These are phyloP conservation scores for Chrysoporthe austroafricana DNA, from an alignment of 2,329 filamentous ascomycete genomes.

Conservation along the genomic window DNA sequence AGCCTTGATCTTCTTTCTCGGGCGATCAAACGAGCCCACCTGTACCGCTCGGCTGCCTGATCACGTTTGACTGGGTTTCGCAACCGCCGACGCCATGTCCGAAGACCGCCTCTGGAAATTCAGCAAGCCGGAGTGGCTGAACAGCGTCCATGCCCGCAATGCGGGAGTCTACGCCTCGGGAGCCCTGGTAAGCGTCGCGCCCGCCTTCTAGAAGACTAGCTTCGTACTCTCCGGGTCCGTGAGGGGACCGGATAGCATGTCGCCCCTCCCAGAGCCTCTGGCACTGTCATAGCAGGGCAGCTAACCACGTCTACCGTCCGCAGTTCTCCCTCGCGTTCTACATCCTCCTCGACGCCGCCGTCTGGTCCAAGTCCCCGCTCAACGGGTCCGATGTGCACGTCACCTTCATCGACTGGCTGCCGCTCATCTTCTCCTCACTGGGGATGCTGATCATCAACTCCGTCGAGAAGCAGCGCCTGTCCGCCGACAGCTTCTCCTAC, in stretches of 20 bases:
- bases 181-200: slow-evolving; percentile 55
- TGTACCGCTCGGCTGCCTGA: background rate
- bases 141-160: slow-evolving; percentile 66
- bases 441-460: slow-evolving; percentile 75
- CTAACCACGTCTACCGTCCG: background rate
- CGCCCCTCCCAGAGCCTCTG: too few species aligned
- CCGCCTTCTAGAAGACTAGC: background rate
- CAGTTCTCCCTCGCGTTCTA: slow-evolving; percentile 73
- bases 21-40: background rate
- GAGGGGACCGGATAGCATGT: background rate
- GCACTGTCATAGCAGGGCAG: background rate
- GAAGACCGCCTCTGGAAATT: slow-evolving; percentile 72
- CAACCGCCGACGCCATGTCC: slow-evolving; percentile 49
- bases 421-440: slow-evolving; percentile 67
- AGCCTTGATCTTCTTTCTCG: background rate
- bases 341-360: slow-evolving; percentile 68
- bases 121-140: slow-evolving; percentile 67
- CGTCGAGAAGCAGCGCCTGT: slow-evolving; percentile 68
- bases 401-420: slow-evolving; percentile 71
- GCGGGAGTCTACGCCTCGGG: slow-evolving; percentile 66
- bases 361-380: slow-evolving; percentile 64
- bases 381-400: slow-evolving; percentile 67
- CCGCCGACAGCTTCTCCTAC: slow-evolving; percentile 66
- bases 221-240: background rate
- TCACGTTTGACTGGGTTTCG: background rate